Conservation (phyloP, 2,329 filamentous ascomycete genomes). For the Ceratocystis colombiana region DNA sequence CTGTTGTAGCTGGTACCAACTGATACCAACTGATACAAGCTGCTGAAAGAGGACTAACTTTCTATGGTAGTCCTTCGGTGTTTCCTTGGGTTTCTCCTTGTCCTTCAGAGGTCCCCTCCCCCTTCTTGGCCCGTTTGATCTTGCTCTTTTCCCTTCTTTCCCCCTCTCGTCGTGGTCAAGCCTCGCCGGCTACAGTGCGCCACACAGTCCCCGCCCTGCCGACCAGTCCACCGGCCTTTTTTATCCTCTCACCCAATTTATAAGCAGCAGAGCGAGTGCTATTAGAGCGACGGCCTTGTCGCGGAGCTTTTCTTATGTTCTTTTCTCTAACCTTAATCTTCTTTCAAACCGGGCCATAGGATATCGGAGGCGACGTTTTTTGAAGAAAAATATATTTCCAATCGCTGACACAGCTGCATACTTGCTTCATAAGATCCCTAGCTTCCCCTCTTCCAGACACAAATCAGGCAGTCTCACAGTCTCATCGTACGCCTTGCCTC, state of each 20-base stretch:
- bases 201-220: background rate
- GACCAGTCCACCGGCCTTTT: background rate
- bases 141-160: background rate
- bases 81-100: background rate
- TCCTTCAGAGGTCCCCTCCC: background rate
- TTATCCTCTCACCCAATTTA: background rate
- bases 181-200: constrained; percentile 8
- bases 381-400: too few species aligned
- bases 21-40: constrained; percentile 5
- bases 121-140: background rate
- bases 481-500: background rate
- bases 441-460: background rate
- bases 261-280: background rate
- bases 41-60: background rate
- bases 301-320: background rate
- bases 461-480: background rate
- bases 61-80: too few species aligned
- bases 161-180: background rate
- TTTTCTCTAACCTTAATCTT: background rate
- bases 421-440: too few species aligned
- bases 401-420: too few species aligned
- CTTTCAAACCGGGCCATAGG: background rate
- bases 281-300: too few species aligned
- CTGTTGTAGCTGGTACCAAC: background rate
- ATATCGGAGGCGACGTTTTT: too few species aligned